phyloP scores from a whole-genome alignment of 345 rosid species.

The Angophora floribunda region DNA sequence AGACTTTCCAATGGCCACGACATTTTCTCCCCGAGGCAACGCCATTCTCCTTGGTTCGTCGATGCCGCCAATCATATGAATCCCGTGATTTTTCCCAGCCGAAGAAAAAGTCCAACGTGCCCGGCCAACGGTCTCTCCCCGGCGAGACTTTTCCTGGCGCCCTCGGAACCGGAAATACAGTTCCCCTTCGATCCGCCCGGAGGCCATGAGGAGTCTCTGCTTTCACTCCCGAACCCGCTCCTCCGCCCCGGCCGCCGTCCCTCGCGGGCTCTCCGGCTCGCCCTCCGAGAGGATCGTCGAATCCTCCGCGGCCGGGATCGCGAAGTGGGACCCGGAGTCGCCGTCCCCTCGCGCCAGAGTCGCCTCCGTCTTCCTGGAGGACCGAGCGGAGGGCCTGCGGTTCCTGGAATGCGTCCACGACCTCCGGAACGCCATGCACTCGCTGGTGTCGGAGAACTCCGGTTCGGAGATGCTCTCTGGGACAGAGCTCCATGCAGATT shows the following conservation, averaged over 20 bases:
- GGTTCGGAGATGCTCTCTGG: conserved; percentile 26
- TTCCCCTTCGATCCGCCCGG: background rate
- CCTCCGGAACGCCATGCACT: conserved; percentile 47
- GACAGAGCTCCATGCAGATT: conserved; percentile 41
- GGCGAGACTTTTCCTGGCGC: background rate
- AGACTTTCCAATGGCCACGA: background rate
- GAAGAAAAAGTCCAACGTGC: background rate
- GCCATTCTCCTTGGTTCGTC: background rate
- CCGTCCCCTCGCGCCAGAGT: conserved; percentile 15
- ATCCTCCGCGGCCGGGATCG: conserved; percentile 22
- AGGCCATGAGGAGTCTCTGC: conserved; percentile 28
- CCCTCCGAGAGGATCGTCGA: conserved; percentile 18
- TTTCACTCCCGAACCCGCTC: conserved; percentile 12
- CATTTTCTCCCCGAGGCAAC: background rate
- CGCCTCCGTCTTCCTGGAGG: conserved; percentile 36
- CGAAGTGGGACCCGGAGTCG: conserved; percentile 39
- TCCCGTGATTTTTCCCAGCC: background rate
- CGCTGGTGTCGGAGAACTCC: conserved; percentile 12
- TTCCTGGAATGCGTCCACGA: conserved; percentile 42
- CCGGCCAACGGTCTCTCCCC: background rate
- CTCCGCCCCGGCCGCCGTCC: conserved; percentile 1
- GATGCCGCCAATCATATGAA: background rate
- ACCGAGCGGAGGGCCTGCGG: conserved; percentile 36
- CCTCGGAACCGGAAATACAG: background rate
- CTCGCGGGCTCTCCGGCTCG: background rate